Base-by-base conservation (phyloP, 1,284 basidiomycete genomes). In the Ceratobasidium sp. region DNA sequence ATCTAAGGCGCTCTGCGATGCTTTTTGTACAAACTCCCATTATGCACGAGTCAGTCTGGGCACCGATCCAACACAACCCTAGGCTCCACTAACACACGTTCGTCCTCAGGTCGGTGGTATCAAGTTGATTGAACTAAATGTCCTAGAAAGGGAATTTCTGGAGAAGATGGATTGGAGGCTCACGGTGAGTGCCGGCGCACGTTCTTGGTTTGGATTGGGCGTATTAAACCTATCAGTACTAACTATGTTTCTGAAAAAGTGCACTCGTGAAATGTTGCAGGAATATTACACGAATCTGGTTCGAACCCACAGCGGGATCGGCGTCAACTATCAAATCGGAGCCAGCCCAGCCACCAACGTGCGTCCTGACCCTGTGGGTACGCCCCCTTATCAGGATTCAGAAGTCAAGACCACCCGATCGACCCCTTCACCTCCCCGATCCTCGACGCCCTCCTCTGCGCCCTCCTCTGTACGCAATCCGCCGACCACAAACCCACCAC, bases 111-210 rank as follows among this genome's bases (percentile, higher is more conserved):
- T 98, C 50, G 96, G 96, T 80, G 96, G 96, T 69, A 96, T 98
- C 83, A 92, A 94, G 81, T 88, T 96, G 74, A 88, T 89, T 78
- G 96, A 98, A 86, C 91, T 98, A 84, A 97, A 97, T 86, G 88
- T 94, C 81, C 90, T 98, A 79, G 96, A 98, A 87, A 89, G 94
- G 83, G 96, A 98, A 84, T 96, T 98, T 84, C 89, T 98, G 56
- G 88, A 89, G 79, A 92, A 92, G 83, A 95, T 97, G 74, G 94
- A 97, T 83, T 98, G 96, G 96, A 90, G 92, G 81, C 88, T 98
- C 81, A 94, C 92, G 87, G 96, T 97, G 84, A 90, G 95, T 86
- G 42, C 33, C 86, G 84, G 78, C 80, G 82, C 71, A 78, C 65
- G 73, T 67, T 73, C 33, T 64, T 38, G 38, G 20, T 64, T 42